Base-by-base conservation (phyloP, 495 filamentous ascomycete species). In the Thozetella sp. region DNA sequence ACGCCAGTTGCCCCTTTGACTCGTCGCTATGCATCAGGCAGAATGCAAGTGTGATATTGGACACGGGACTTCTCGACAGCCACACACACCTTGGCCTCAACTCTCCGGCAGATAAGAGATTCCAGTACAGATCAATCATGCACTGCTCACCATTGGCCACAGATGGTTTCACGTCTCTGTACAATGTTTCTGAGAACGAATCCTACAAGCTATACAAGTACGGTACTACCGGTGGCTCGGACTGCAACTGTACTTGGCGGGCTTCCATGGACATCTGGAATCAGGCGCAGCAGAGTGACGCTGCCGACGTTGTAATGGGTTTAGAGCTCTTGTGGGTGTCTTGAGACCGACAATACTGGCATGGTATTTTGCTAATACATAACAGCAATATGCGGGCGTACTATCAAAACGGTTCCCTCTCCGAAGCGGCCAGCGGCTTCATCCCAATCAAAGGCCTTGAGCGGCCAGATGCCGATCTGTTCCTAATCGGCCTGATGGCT, bases 71-170 rank as follows among this genome's bases (percentile, higher is more conserved):
- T 25, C 2, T 63, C 1, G 53, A 55, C 22, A 58, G 56, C 48
- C 55, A 58, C 22, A 12, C 24, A 1, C 27, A 63, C 53, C 46
- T 63, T 1, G 61, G 61, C 22, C 9, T 63, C 12, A 63, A 63
- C 43, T 22, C 53, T 25, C 61, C 61, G 3, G 2, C 2, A 27
- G 2, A 58, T 19, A 20, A 55, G 10, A 20, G 51, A 46, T 51
- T 55, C 19, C 30, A 55, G 15, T 53, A 20, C 20, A 25, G 61
- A 26, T 4, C 26, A 1, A 23, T 55, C 22, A n/a, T 50, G n/a
- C 61, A 59, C 2, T 63, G 61, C 53, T 48, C 61, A 40, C 61
- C 61, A 3, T 20, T 63, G 37, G 48, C 23, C 17, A 63, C 61
- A 3, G 20, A 26, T n/a, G 56, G 56, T 30, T 62, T 58, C 37